phyloP scores from a whole-genome alignment of 345 rosid genomes.

The Salix udensis region DNA sequence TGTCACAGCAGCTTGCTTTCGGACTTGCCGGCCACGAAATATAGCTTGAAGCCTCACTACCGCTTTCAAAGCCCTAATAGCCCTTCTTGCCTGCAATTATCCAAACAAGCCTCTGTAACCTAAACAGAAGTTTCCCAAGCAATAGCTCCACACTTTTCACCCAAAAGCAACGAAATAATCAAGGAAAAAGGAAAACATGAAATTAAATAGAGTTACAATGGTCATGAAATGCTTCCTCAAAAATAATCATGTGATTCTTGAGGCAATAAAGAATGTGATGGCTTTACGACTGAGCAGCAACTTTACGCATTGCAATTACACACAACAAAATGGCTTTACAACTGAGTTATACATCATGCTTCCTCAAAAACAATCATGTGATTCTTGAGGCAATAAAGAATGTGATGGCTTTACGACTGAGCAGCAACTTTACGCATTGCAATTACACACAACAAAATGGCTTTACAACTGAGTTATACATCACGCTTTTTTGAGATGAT shows the following conservation, averaged over 20 bases:
- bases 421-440: background rate
- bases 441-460: background rate
- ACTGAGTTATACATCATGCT: background rate
- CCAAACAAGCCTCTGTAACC: background rate
- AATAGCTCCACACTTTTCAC: background rate
- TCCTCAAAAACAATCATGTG: too few species aligned
- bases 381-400: background rate
- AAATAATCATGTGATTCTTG: background rate
- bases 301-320: background rate
- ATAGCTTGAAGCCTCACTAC: conserved; percentile 90
- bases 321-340: background rate
- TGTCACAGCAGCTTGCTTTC: conserved; percentile 90
- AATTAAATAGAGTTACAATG: background rate
- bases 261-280: background rate
- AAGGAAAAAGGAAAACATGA: background rate
- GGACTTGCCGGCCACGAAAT: conserved; percentile 73
- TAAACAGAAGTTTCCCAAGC: background rate
- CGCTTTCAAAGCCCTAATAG: conserved; percentile 78
- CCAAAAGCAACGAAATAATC: background rate
- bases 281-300: background rate
- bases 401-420: background rate
- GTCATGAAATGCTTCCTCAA: background rate
- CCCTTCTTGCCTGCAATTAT: conserved; percentile 66
- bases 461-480: background rate
- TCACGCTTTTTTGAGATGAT: background rate